A percentile compares a stretch with the other conserved stretches of the same genome.
Evolutionary conservation across 306 rosid species (phyloP).

Genomic region (Rosa multiflora): DNA sequence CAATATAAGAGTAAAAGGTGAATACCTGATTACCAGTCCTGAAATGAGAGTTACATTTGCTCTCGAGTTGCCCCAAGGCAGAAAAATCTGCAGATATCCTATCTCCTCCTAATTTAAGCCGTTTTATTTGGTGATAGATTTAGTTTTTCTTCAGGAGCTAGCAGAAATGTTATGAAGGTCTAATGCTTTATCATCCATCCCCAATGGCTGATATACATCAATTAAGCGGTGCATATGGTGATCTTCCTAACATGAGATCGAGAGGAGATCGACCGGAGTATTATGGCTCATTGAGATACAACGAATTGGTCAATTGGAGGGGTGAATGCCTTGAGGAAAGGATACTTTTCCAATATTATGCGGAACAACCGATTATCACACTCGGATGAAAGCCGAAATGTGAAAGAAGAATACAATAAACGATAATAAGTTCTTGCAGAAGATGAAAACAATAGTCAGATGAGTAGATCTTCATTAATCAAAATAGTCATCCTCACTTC

Average conservation of each 20-base stretch:
- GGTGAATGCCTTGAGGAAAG: slow-evolving; percentile 62
- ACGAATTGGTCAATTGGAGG: slow-evolving; percentile 82
- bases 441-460: too few species aligned
- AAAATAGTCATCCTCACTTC: too few species aligned
- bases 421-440: too few species aligned
- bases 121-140: slow-evolving; percentile 45
- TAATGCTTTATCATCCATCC: slow-evolving; percentile 42
- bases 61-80: slow-evolving; percentile 50
- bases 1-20: slow-evolving; percentile 5
- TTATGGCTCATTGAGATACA: slow-evolving; percentile 79
- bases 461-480: too few species aligned
- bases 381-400: too few species aligned
- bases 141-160: slow-evolving; percentile 40
- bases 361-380: too few species aligned
- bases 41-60: slow-evolving; percentile 68
- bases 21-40: slow-evolving; percentile 56
- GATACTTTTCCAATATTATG: slow-evolving; percentile 59
- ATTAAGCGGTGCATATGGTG: slow-evolving; percentile 42
- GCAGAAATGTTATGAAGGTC: slow-evolving; percentile 44
- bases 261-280: slow-evolving; percentile 57
- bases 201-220: slow-evolving; percentile 43
- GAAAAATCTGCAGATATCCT: slow-evolving; percentile 45
- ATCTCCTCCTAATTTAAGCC: slow-evolving; percentile 68
- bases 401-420: too few species aligned
- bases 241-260: slow-evolving; percentile 58